Conservation (phyloP, 2,329 filamentous ascomycete genomes). For the Fusarium sp. region DNA sequence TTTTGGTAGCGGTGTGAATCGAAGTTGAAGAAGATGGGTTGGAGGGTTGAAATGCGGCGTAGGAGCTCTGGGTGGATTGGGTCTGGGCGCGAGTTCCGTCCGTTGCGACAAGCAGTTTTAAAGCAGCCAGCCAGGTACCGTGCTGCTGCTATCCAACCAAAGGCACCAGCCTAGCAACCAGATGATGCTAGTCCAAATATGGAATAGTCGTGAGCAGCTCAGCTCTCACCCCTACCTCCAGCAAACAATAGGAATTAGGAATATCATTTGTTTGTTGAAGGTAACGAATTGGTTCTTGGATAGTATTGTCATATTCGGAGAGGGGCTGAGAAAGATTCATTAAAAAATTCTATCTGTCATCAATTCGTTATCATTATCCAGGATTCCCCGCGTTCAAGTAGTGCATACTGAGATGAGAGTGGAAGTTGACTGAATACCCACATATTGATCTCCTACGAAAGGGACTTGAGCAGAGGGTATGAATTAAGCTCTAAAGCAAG, state of each 20-base stretch:
- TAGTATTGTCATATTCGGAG: neutral
- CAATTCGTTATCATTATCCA: neutral
- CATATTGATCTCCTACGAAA: neutral
- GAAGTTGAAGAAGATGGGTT: conserved; percentile 26
- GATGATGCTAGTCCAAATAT: neutral
- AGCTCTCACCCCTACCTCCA: neutral
- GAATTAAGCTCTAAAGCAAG: neutral
- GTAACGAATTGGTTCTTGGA: neutral
- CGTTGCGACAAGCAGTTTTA: neutral
- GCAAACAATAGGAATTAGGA: neutral
- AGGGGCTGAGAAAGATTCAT: neutral
- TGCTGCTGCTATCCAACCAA: neutral
- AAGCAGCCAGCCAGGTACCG: neutral
- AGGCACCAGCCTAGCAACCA: neutral
- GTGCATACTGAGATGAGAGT: neutral
- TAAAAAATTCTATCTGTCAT: neutral
- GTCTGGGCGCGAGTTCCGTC: neutral
- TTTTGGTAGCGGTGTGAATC: conserved; percentile 20
- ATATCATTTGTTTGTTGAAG: neutral
- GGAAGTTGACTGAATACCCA: neutral
- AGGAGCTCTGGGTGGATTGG: conserved; percentile 43
- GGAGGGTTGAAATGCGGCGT: conserved; percentile 42
- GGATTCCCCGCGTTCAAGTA: neutral
- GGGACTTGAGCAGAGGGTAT: neutral
- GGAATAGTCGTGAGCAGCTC: neutral